Percentiles rank a stretch among this genome's conserved stretches.
phyloP scores from a whole-genome alignment of 495 filamentous ascomycete genomes.

The Aspergillus egyptiacus region DNA sequence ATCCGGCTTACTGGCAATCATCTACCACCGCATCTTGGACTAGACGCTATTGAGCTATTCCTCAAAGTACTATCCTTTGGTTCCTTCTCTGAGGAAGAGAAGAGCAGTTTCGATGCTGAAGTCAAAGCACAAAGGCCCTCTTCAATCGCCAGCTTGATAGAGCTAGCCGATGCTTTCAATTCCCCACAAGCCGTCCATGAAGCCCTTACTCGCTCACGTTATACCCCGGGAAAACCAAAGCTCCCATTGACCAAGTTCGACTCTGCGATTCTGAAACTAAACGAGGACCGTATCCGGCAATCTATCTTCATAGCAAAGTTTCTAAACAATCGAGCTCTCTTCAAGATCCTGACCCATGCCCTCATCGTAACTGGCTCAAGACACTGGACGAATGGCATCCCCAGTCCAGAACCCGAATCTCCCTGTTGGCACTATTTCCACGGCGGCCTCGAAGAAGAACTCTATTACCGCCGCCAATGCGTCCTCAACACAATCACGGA shows the following conservation, averaged over 20 bases:
- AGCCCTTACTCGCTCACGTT: constrained; percentile 17
- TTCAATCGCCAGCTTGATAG: constrained; percentile 29
- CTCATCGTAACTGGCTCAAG: constrained; percentile 62
- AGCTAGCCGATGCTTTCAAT: constrained; percentile 36
- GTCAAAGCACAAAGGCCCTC: constrained; percentile 26
- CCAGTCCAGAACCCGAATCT: constrained; percentile 21
- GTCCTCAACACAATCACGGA: constrained; percentile 73
- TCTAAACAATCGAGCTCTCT: constrained; percentile 21
- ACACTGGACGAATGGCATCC: constrained; percentile 48
- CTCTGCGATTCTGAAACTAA: constrained; percentile 25
- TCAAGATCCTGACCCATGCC: constrained; percentile 37
- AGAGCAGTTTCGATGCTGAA: constrained; percentile 19
- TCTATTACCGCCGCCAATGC: constrained; percentile 62
- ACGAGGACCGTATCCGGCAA: constrained; percentile 40
- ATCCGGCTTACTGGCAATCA: constrained; percentile 23
- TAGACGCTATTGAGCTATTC: constrained; percentile 36
- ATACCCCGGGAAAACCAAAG: constrained; percentile 28
- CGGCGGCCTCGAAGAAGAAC: constrained; percentile 68
- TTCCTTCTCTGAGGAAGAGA: constrained; percentile 20
- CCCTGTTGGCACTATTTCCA: constrained; percentile 71
- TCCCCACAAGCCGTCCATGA: constrained; percentile 23
- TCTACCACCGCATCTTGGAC: constrained; percentile 22
- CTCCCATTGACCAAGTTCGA: constrained; percentile 22
- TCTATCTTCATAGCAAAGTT: constrained; percentile 31
- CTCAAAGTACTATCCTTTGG: constrained; percentile 30